Evolutionary conservation across 306 rosid species (phyloP).

Genomic region (Quercus gilva): DNA sequence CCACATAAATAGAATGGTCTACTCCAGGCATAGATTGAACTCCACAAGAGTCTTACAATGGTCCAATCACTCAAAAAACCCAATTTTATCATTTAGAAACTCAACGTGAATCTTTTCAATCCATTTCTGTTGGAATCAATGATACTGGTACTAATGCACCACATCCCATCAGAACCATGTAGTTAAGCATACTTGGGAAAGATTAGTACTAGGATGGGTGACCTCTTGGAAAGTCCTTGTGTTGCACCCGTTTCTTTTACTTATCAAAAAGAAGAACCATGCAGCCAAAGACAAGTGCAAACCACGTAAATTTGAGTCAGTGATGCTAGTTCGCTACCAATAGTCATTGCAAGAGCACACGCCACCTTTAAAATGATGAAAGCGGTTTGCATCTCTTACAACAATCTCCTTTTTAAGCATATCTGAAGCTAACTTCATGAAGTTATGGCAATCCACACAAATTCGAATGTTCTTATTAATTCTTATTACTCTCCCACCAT

Average conservation of each 20-base stretch:
- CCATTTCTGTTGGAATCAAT: no score
- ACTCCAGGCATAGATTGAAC: not conserved
- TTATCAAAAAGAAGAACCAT: not conserved
- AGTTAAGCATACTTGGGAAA: no score
- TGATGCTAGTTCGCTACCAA: slow-evolving; percentile 47
- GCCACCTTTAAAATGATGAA: slow-evolving; percentile 71
- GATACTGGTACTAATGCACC: no score
- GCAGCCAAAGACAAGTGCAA: not conserved
- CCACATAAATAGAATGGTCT: no score
- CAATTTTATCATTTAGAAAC: not conserved
- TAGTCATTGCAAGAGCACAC: slow-evolving; percentile 78
- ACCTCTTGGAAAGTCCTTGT: no score
- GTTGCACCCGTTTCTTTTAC: no score
- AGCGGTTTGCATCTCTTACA: slow-evolving; percentile 88
- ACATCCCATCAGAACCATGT: no score
- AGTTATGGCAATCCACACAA: slow-evolving; percentile 88
- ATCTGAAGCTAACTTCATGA: slow-evolving; percentile 77
- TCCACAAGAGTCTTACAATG: not conserved
- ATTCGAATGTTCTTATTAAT: slow-evolving; percentile 90
- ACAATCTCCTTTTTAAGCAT: slow-evolving; percentile 60
- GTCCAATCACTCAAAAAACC: not conserved
- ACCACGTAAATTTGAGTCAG: not conserved
- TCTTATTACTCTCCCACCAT: slow-evolving; percentile 40
- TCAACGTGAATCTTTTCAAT: not conserved
- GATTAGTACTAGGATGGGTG: no score